Conservation (phyloP, 306 rosid species). For the Quercus engelmannii region DNA sequence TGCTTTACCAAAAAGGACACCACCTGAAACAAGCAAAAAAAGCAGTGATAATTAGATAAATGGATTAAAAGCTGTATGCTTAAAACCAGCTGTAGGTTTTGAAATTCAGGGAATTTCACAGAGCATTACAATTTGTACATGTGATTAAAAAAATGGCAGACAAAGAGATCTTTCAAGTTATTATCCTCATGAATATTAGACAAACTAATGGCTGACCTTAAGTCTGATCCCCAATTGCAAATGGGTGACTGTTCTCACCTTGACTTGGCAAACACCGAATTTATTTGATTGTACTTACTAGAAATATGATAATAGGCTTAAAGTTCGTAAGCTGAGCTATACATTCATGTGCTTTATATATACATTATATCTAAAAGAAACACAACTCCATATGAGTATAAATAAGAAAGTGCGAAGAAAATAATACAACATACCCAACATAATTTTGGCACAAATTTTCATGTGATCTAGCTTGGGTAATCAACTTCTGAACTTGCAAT, state of each 20-base stretch:
- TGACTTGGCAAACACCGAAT: not conserved
- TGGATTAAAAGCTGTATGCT: not conserved
- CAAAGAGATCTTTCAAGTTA: not conserved
- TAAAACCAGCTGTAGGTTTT: not conserved
- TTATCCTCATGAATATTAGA: not conserved
- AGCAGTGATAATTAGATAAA: not conserved
- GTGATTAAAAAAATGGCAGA: not conserved
- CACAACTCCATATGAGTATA: not conserved
- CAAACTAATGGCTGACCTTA: not conserved
- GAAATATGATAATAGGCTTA: not conserved
- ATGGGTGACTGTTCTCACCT: not conserved
- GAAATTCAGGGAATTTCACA: not conserved
- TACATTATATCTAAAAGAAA: not conserved
- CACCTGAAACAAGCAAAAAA: conserved; percentile 55
- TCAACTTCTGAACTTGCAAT: conserved; percentile 88
- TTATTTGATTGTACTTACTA: not conserved
- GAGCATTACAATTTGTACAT: not conserved
- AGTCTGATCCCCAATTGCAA: not conserved
- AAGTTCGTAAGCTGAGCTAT: not conserved
- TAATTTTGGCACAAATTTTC: conserved; percentile 97
- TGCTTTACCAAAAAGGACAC: conserved; percentile 92
- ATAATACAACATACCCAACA: conserved; percentile 62
- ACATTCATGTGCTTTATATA: not conserved
- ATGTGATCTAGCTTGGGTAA: conserved; percentile 71
- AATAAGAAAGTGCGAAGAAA: not conserved